phyloP scores from a whole-genome alignment of 2,329 filamentous ascomycete genomes.

The Raffaelea albimanens region DNA sequence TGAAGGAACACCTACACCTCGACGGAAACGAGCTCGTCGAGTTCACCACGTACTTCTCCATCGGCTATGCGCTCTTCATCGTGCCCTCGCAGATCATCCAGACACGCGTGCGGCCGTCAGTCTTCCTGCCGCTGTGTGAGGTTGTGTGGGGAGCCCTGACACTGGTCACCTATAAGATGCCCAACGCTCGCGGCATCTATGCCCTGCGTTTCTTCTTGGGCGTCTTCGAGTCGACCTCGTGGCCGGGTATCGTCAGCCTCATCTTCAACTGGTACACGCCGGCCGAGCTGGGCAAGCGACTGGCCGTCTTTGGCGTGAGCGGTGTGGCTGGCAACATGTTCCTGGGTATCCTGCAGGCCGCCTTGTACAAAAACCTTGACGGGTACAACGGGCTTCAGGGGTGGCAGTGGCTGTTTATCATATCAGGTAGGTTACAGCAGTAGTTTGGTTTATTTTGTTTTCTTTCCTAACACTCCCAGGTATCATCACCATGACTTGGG shows the following conservation, averaged over 20 bases:
- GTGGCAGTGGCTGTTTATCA: background rate
- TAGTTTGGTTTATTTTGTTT: background rate
- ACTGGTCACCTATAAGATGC: slow-evolving; percentile 19
- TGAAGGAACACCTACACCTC: slow-evolving; percentile 41
- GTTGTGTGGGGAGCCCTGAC: slow-evolving; percentile 28
- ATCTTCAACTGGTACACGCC: slow-evolving; percentile 32
- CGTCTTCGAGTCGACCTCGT: slow-evolving; percentile 25
- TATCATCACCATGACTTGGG: slow-evolving; percentile 17
- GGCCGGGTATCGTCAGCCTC: slow-evolving; percentile 8
- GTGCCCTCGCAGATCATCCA: slow-evolving; percentile 24
- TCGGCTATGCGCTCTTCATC: slow-evolving; percentile 46
- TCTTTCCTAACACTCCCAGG: slow-evolving; percentile 4
- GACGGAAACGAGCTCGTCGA: slow-evolving; percentile 46
- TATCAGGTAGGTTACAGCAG: too few species aligned
- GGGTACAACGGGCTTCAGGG: background rate
- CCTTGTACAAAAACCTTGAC: slow-evolving; percentile 20
- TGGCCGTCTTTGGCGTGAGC: slow-evolving; percentile 29
- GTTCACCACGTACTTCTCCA: slow-evolving; percentile 42
- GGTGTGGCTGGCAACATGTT: slow-evolving; percentile 30
- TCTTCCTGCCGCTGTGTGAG: slow-evolving; percentile 31
- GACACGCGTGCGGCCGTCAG: slow-evolving; percentile 34
- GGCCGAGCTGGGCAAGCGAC: slow-evolving; percentile 25
- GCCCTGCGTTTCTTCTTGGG: slow-evolving; percentile 37
- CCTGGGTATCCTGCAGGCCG: slow-evolving; percentile 13
- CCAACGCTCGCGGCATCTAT: slow-evolving; percentile 38